A percentile compares a stretch with the other conserved stretches of the same genome.
These are phyloP conservation scores for Lunularia cruciata DNA, from an alignment of 225 moss, liverwort and hornwort genomes.

Conservation along the genomic window DNA sequence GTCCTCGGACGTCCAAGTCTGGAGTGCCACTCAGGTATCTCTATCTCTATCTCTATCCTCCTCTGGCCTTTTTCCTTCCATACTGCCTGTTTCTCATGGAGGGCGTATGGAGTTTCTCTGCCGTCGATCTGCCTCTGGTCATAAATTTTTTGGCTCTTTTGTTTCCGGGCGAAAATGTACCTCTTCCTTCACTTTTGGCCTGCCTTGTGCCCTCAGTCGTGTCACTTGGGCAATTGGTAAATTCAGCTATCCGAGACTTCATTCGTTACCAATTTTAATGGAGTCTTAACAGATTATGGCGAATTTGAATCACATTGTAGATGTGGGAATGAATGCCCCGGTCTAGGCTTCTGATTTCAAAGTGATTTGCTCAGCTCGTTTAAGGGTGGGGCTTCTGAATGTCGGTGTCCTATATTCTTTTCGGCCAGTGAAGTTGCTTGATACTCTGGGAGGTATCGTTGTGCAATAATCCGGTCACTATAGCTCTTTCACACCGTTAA, in stretches of 20 bases:
- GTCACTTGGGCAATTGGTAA: not conserved
- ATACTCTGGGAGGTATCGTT: not conserved
- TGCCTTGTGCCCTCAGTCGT: not conserved
- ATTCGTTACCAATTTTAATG: no score
- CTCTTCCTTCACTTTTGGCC: not conserved
- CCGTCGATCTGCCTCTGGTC: not conserved
- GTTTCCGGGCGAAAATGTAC: not conserved
- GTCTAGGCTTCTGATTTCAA: no score
- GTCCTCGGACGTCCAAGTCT: constrained; percentile 79
- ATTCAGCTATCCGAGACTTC: no score
- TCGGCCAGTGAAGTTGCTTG: not conserved
- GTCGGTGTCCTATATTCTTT: not conserved
- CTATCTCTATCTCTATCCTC: not conserved
- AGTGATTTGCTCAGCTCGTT: not conserved
- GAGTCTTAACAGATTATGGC: no score
- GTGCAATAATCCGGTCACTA: no score
- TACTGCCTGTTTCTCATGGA: not conserved
- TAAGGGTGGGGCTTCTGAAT: not conserved
- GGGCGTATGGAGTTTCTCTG: not conserved
- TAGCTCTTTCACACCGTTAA: no score
- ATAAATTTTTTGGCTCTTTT: no score
- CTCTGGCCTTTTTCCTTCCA: not conserved
- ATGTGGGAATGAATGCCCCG: no score
- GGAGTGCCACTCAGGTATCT: constrained; percentile 88
- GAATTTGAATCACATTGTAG: no score